phyloP scores from a whole-genome alignment of 192 early-diverging fungal species.

The Podila horticola region DNA sequence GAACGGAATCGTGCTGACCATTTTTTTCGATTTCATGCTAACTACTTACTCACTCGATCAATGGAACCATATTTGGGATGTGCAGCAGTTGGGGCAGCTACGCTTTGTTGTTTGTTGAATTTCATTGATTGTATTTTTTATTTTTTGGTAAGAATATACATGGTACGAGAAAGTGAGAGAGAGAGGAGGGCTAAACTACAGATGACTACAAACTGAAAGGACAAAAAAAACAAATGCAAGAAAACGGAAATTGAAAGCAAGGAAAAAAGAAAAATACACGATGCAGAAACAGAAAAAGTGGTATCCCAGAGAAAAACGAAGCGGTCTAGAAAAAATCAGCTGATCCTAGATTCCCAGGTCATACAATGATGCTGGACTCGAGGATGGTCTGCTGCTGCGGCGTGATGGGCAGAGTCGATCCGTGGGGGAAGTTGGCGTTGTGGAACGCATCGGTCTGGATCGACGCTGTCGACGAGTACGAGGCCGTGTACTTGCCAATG shows the following conservation, averaged over 20 bases:
- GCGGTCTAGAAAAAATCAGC: background rate
- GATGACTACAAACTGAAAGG: conserved; percentile 14
- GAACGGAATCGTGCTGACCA: no score
- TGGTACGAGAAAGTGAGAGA: background rate
- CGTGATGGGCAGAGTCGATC: conserved; percentile 36
- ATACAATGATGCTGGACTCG: conserved; percentile 34
- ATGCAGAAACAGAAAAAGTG: background rate
- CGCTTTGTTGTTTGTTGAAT: background rate
- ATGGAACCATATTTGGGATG: no score
- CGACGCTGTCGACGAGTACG: conserved; percentile 56
- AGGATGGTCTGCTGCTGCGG: conserved; percentile 41
- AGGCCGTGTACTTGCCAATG: conserved; percentile 76
- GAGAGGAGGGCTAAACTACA: background rate
- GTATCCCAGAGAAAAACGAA: background rate
- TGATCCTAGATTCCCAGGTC: background rate
- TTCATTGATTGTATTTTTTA: background rate
- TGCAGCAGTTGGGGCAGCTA: no score
- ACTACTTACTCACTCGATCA: no score
- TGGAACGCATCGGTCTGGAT: conserved; percentile 55
- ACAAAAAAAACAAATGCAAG: conserved; percentile 22
- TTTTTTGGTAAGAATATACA: background rate
- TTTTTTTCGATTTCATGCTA: no score
- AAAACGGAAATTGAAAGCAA: conserved; percentile 1
- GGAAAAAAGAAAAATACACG: conserved; percentile 5
- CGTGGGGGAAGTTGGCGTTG: conserved; percentile 48